Base-by-base conservation (phyloP, 2,329 filamentous ascomycete species). In the Colletotrichum cuscutae region DNA sequence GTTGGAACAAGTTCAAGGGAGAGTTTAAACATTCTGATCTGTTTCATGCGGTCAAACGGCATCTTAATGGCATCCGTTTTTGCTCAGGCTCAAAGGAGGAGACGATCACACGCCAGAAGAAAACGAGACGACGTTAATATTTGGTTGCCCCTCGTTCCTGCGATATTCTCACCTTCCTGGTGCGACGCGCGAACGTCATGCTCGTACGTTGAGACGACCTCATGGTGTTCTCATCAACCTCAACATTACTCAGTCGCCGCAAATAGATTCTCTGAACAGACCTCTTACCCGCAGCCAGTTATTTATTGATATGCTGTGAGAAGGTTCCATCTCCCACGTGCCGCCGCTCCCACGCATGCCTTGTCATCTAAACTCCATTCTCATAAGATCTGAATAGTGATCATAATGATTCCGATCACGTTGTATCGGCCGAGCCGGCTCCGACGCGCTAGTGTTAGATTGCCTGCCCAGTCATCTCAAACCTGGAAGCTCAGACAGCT, bases 41-140 rank as follows among this genome's bases (percentile, higher is more conserved):
- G 71, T 71, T 71, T 73, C 71, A 73, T 73, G 71, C 71, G 35
- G n/a, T 15, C 35, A 57, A 56, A 65, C 66, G 60, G 66, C 46
- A 22, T 70, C 61, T 65, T n/a, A 53, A 56, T 28, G 32, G 32
- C 46, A 49, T 35, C 49, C 59, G 28, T 54, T 46, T 46, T 24
- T 42, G 24, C 26, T 9, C n/a, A 35, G 24, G 15, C 24, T 46
- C 7, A 8, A 61, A 28, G n/a, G 57, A 15, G 11, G 46, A 22
- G 22, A 28, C 66, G 26, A 61, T 57, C 70, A 65, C 54, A 49
- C 59, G 32, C 32, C 19, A 49, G 24, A 7, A 15, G 24, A 9
- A 15, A 63, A 26, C 49, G 46, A 65, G 70, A 70, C 70, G 66
- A 60, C 9, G 42, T 59, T 28, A 24, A 28, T 60, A 32, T 59